These are phyloP conservation scores for Capsella rubella DNA, from an alignment of 441 rosid genomes.

Conservation along the genomic window DNA sequence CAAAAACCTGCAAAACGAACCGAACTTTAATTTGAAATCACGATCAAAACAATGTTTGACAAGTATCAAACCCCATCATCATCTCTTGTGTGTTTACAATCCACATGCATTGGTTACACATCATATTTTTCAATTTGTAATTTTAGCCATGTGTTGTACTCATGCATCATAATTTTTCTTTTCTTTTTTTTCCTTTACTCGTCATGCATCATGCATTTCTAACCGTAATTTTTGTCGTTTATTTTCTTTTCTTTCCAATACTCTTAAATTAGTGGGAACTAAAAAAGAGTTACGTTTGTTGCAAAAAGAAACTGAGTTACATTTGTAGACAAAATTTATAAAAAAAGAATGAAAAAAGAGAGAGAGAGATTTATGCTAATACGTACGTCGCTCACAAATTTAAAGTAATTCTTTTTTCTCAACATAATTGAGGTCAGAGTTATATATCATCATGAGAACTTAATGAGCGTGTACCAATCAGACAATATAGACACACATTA, in stretches of 20 bases:
- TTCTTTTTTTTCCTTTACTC: neutral
- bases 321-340: conserved; percentile 15
- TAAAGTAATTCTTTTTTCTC: neutral
- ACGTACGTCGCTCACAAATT: neutral
- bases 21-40: conserved; percentile 29
- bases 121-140: conserved; percentile 17
- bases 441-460: neutral
- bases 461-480: conserved; percentile 22
- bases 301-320: conserved; percentile 30
- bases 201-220: conserved; percentile 26
- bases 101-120: conserved; percentile 40
- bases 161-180: conserved; percentile 27
- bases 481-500: conserved; percentile 8
- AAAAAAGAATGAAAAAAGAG: neutral
- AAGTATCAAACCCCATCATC: conserved; percentile 28
- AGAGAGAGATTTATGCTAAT: neutral
- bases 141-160: conserved; percentile 32
- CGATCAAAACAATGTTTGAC: conserved; percentile 23
- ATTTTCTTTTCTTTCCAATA: conserved; percentile 1
- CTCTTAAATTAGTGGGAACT: conserved; percentile 8
- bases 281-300: conserved; percentile 36
- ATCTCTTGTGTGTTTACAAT: neutral
- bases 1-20: conserved; percentile 30
- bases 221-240: conserved; percentile 40
- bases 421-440: neutral